These are phyloP conservation scores for Magnusiomyces ingens DNA, from an alignment of 1,139 yeast species.

Conservation along the genomic window DNA sequence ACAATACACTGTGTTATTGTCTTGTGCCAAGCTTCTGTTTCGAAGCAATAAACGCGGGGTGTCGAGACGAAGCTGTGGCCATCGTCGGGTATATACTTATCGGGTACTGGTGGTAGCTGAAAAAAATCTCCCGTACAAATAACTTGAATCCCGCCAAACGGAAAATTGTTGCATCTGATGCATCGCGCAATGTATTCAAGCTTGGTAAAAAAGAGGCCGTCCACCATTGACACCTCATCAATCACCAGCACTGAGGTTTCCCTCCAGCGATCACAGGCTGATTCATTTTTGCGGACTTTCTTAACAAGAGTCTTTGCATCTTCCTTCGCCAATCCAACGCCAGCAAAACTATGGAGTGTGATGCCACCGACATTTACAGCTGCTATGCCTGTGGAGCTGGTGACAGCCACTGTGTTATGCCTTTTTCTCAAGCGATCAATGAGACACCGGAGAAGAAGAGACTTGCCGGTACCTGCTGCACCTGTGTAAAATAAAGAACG, in stretches of 20 bases:
- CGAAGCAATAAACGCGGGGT: conserved; percentile 55
- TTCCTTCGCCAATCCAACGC: conserved; percentile 69
- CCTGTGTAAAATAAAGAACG: conserved; percentile 72
- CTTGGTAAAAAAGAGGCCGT: conserved; percentile 65
- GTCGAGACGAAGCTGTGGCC: conserved; percentile 29
- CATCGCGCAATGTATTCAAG: conserved; percentile 57
- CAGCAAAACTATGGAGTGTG: conserved; percentile 80
- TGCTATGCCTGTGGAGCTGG: conserved; percentile 91
- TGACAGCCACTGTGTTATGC: conserved; percentile 54
- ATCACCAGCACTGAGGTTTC: conserved; percentile 57
- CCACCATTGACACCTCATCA: conserved; percentile 89
- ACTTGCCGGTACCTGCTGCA: conserved; percentile 95
- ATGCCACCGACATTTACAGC: conserved; percentile 88
- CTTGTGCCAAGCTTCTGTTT: conserved; percentile 62
- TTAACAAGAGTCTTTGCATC: conserved; percentile 40
- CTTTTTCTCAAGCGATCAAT: conserved; percentile 50
- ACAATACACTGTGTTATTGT: conserved; percentile 61
- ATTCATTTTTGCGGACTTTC: conserved; percentile 42
- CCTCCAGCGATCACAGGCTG: conserved; percentile 56
- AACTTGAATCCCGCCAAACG: conserved; percentile 88
- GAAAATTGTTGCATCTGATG: conserved; percentile 43
- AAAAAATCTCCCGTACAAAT: conserved; percentile 86
- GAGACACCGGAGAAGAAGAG: conserved; percentile 63
- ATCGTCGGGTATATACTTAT: conserved; percentile 24
- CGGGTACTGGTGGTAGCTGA: conserved; percentile 75